Conservation (phyloP, 441 rosid genomes). For the Biscutella laevigata region DNA sequence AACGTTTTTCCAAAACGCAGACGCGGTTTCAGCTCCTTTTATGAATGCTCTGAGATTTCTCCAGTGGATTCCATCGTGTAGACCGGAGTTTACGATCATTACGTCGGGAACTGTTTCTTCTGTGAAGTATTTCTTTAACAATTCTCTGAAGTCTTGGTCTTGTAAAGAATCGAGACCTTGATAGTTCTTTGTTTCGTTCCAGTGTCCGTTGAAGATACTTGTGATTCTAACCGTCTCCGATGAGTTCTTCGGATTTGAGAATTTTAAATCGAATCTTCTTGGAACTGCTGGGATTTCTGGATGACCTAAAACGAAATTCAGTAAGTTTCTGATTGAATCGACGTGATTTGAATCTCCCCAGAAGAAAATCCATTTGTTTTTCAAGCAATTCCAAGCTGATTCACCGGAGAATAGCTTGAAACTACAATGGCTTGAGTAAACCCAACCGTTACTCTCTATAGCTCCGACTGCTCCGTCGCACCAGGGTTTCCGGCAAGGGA, state of each 20-base stretch:
- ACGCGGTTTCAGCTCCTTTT: constrained; percentile 55
- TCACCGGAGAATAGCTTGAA: constrained; percentile 49
- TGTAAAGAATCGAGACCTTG: constrained; percentile 73
- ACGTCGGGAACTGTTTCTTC: constrained; percentile 60
- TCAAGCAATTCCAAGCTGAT: constrained; percentile 74
- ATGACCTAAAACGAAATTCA: constrained; percentile 64
- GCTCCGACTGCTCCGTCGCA: constrained; percentile 65
- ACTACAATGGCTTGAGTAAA: constrained; percentile 79
- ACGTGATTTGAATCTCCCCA: constrained; percentile 99
- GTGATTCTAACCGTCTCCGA: constrained; percentile 77
- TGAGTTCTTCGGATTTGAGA: constrained; percentile 53
- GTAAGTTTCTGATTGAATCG: constrained; percentile 77
- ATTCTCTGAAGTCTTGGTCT: constrained; percentile 48
- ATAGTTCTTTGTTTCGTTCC: constrained; percentile 77
- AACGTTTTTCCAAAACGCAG: constrained; percentile 65
- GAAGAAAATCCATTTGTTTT: constrained; percentile 80
- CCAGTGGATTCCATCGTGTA: constrained; percentile 85
- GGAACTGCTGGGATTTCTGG: constrained; percentile 65
- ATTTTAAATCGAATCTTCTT: constrained; percentile 70
- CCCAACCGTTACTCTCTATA: constrained; percentile 97
- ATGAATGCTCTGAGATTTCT: constrained; percentile 41
- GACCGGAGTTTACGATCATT: constrained; percentile 77
- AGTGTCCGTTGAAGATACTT: constrained; percentile 91
- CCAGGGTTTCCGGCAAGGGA: constrained; percentile 74
- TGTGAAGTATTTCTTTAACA: constrained; percentile 61